Percentiles rank a stretch among this genome's conserved stretches.
Evolutionary conservation across 2,329 filamentous ascomycete species (phyloP).

Genomic region (Verticillium nubilum): DNA sequence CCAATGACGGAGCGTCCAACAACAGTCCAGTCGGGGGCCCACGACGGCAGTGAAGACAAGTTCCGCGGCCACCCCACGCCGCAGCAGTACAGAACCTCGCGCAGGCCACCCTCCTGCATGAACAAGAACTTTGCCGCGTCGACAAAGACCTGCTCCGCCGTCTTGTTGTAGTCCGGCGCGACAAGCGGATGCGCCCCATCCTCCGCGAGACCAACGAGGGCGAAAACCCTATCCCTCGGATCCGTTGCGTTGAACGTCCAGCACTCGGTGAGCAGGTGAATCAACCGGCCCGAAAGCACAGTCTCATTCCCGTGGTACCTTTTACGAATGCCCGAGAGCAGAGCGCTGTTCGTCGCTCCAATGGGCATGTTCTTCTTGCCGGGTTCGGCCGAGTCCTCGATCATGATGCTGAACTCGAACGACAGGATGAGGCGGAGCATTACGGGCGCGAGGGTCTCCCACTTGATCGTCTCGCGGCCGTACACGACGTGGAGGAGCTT

Average conservation of each 20-base stretch:
- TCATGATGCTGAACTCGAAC: background rate
- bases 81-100: background rate
- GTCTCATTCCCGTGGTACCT: background rate
- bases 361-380: background rate
- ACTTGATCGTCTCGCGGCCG: background rate
- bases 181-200: background rate
- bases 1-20: background rate
- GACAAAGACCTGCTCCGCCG: background rate
- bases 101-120: background rate
- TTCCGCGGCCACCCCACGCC: background rate
- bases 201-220: background rate
- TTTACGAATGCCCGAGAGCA: background rate
- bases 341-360: background rate
- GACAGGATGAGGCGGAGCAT: background rate
- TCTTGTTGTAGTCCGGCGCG: background rate
- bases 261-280: background rate
- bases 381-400: background rate
- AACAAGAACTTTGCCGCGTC: background rate
- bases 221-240: background rate
- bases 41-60: background rate
- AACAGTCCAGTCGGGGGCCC: background rate
- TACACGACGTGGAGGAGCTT: background rate
- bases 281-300: background rate
- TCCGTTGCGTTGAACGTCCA: constrained; percentile 1
- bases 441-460: background rate